Conservation (phyloP, 257 asterid species). For the Solanum chaucha region DNA sequence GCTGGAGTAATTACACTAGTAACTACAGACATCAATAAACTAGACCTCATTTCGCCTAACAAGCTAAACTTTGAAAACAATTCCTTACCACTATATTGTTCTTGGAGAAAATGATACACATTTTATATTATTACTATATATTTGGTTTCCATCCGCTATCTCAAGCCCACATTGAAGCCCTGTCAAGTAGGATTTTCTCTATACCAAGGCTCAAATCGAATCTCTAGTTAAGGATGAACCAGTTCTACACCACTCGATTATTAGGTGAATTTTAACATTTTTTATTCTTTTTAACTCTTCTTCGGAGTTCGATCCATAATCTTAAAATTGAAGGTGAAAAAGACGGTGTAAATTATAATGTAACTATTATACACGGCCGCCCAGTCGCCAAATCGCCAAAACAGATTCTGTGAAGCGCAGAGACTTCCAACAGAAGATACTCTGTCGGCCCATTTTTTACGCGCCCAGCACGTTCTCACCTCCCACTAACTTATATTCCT, state of each 20-base stretch:
- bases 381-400: constrained; percentile 26
- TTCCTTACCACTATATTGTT: neutral
- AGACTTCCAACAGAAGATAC: constrained; percentile 32
- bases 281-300: too few relatives aligned
- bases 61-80: neutral
- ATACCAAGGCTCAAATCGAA: accelerated
- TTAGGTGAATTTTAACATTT: too few relatives aligned
- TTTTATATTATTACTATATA: neutral
- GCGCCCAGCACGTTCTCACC: constrained; percentile 57
- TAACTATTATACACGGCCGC: neutral
- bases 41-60: neutral
- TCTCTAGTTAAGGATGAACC: neutral
- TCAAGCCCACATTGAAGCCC: neutral
- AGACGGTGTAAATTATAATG: too few relatives aligned
- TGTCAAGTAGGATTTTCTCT: too few relatives aligned
- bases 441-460: constrained; percentile 26
- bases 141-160: neutral
- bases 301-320: too few relatives aligned
- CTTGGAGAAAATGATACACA: neutral
- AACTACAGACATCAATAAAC: neutral
- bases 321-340: neutral
- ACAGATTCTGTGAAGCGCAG: constrained; percentile 17
- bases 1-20: neutral
- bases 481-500: neutral
- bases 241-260: too few relatives aligned